Conservation (phyloP, 2,329 filamentous ascomycete genomes). For the Penicillium hesseltinei region DNA sequence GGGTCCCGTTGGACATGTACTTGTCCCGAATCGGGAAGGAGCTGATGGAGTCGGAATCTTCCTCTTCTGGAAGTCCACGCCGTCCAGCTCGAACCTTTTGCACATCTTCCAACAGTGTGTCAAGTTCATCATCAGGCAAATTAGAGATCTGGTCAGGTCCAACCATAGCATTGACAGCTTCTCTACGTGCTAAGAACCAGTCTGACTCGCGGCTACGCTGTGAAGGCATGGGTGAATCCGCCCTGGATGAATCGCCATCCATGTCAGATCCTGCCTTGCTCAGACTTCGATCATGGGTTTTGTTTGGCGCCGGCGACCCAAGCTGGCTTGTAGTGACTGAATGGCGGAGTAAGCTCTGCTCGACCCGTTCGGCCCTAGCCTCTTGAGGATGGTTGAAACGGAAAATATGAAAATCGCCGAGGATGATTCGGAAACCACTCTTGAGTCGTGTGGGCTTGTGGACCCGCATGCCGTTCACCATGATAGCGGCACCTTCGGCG, state of each 20-base stretch:
- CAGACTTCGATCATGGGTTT: conserved; percentile 73
- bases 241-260: conserved; percentile 67
- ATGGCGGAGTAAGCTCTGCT: conserved; percentile 82
- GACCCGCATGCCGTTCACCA: conserved; percentile 94
- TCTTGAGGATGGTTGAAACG: conserved; percentile 97
- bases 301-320: conserved; percentile 60
- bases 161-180: conserved; percentile 87
- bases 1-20: conserved; percentile 88
- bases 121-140: conserved; percentile 89
- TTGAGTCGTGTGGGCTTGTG: conserved; percentile 80
- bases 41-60: conserved; percentile 83
- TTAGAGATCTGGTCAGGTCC: conserved; percentile 87
- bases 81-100: conserved; percentile 83
- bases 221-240: conserved; percentile 74
- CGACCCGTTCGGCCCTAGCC: conserved; percentile 84
- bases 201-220: conserved; percentile 74
- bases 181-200: conserved; percentile 88
- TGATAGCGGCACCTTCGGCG: conserved; percentile 87
- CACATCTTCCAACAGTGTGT: conserved; percentile 89
- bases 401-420: conserved; percentile 98
- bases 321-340: conserved; percentile 67
- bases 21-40: conserved; percentile 91
- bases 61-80: conserved; percentile 65
- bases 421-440: conserved; percentile 90
- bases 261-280: conserved; percentile 78